Conservation (phyloP, 306 rosid species). For the Oxytropis ochrocephala region DNA sequence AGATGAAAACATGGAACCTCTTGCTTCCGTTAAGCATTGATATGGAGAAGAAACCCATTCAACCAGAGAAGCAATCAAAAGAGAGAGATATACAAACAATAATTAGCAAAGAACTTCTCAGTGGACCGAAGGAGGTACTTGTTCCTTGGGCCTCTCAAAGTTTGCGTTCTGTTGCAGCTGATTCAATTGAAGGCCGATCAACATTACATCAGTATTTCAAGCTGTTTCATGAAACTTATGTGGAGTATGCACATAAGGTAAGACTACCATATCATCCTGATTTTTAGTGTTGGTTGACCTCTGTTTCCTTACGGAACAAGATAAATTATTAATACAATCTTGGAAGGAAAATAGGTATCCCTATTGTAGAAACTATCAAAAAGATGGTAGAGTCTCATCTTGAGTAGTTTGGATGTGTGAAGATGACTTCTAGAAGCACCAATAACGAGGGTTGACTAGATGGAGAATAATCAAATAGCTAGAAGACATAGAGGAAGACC, state of each 20-base stretch:
- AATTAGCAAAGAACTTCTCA: constrained; percentile 80
- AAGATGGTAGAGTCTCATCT: background rate
- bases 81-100: constrained; percentile 53
- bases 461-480: background rate
- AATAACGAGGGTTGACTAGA: background rate
- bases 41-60: constrained; percentile 35
- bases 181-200: constrained; percentile 90
- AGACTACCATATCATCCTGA: constrained; percentile 8
- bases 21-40: constrained; percentile 62
- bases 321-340: background rate
- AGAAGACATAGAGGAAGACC: background rate
- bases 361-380: background rate
- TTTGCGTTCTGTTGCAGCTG: constrained; percentile 75
- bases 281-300: background rate
- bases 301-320: background rate
- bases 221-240: constrained; percentile 89
- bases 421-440: background rate
- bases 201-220: constrained; percentile 88
- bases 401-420: background rate
- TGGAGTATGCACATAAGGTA: constrained; percentile 96
- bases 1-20: constrained; percentile 78
- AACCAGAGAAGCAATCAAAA: constrained; percentile 31
- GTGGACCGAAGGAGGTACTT: constrained; percentile 79
- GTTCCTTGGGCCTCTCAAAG: constrained; percentile 68
- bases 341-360: background rate